phyloP scores from a whole-genome alignment of 2,329 filamentous ascomycete species.

The Westerdykella sp. region DNA sequence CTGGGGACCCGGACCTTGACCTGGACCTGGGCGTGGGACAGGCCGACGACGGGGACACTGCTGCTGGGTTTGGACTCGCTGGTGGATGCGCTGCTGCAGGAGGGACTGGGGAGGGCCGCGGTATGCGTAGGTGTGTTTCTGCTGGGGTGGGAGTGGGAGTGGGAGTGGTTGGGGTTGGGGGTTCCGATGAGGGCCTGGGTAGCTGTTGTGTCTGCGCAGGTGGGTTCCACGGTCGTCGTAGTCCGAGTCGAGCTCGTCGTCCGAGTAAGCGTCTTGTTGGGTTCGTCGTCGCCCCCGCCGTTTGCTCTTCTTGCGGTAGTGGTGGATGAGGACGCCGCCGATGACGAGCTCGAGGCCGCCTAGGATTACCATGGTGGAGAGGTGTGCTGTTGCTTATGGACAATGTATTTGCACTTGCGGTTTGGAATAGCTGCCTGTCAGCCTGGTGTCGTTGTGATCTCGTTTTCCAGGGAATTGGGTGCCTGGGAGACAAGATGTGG shows the following conservation, averaged over 20 bases:
- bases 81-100: slow-evolving; percentile 7
- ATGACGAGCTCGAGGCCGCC: slow-evolving; percentile 36
- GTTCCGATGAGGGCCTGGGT: slow-evolving; percentile 18
- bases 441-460: too few relatives aligned
- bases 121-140: slow-evolving; percentile 21
- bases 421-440: too few relatives aligned
- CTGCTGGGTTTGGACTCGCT: slow-evolving; percentile 12
- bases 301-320: slow-evolving; percentile 30
- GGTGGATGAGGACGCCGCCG: slow-evolving; percentile 31
- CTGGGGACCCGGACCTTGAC: slow-evolving; percentile 14
- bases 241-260: not conserved
- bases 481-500: too few relatives aligned
- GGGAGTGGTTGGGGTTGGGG: slow-evolving; percentile 8
- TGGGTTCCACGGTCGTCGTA: slow-evolving; percentile 14
- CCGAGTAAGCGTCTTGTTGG: not conserved
- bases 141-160: slow-evolving; percentile 10
- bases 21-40: slow-evolving; percentile 17
- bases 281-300: slow-evolving; percentile 14
- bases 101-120: slow-evolving; percentile 6
- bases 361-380: slow-evolving; percentile 38
- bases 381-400: too few relatives aligned
- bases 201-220: slow-evolving; percentile 22
- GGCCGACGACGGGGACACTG: slow-evolving; percentile 23
- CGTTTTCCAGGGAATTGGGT: too few relatives aligned
- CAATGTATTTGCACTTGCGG: too few relatives aligned